Percentiles rank a stretch among this genome's conserved stretches.
phyloP scores from a whole-genome alignment of 2,329 filamentous ascomycete species.

The Aspergillus sp. region DNA sequence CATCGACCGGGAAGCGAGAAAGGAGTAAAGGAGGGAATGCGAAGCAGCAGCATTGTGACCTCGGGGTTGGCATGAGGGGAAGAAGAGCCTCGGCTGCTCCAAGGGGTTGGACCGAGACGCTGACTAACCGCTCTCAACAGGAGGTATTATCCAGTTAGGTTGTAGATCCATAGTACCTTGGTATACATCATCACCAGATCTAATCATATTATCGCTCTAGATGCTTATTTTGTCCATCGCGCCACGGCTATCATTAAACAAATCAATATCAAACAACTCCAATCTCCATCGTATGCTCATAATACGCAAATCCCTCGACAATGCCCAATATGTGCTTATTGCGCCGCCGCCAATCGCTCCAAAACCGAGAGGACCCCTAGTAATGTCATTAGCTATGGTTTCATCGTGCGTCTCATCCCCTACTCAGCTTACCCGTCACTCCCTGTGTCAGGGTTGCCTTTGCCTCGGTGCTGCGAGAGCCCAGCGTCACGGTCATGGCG shows the following conservation, averaged over 20 bases:
- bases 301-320: background rate
- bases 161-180: no score
- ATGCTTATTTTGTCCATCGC: no score
- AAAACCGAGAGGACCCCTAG: conserved; percentile 53
- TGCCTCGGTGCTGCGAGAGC: conserved; percentile 84
- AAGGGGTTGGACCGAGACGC: no score
- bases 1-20: background rate
- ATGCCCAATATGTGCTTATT: background rate
- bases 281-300: background rate
- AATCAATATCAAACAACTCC: background rate
- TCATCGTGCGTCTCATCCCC: background rate
- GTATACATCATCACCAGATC: no score
- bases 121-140: no score
- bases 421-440: conserved; percentile 68
- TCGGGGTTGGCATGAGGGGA: no score
- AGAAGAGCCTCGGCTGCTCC: no score
- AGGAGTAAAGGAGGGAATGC: no score
- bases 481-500: conserved; percentile 82
- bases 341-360: conserved; percentile 16
- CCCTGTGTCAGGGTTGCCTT: conserved; percentile 83
- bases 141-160: no score
- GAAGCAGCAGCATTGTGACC: no score
- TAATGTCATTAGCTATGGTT: background rate
- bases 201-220: no score
- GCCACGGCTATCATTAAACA: no score